Percentiles rank a stretch among this genome's conserved stretches.
Conservation (phyloP, 495 filamentous ascomycete species). For the Penicillium ucsense region DNA sequence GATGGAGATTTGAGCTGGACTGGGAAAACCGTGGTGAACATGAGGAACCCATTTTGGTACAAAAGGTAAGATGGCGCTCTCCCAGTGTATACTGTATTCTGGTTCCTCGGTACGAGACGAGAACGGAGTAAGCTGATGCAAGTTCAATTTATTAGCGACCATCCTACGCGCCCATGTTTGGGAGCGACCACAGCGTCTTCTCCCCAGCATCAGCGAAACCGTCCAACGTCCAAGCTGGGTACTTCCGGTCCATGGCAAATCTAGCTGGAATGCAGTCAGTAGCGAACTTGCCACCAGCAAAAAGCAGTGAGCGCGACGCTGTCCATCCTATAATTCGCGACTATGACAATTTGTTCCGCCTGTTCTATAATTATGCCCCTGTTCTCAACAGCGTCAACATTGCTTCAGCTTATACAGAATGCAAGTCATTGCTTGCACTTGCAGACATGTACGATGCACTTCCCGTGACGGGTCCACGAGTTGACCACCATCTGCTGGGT, state of each 20-base stretch:
- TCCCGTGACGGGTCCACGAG: slow-evolving; percentile 74
- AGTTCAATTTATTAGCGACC: slow-evolving; percentile 20
- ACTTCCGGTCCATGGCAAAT: slow-evolving; percentile 83
- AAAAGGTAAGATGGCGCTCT: slow-evolving; percentile 47
- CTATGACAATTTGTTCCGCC: slow-evolving; percentile 87
- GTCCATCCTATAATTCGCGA: slow-evolving; percentile 66
- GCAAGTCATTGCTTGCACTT: slow-evolving; percentile 72
- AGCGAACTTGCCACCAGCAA: slow-evolving; percentile 28
- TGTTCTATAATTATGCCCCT: slow-evolving; percentile 87
- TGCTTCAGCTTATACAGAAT: slow-evolving; percentile 81
- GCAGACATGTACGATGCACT: slow-evolving; percentile 91
- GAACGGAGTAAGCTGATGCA: slow-evolving; percentile 2
- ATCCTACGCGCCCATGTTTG: slow-evolving; percentile 40
- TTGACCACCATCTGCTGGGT: slow-evolving; percentile 85
- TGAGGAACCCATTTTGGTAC: slow-evolving; percentile 80
- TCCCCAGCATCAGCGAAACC: slow-evolving; percentile 45
- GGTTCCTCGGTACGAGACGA: background rate
- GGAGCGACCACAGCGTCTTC: slow-evolving; percentile 35
- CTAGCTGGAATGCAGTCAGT: slow-evolving; percentile 49
- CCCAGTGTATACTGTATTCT: background rate
- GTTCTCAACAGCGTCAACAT: slow-evolving; percentile 74
- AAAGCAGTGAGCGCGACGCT: slow-evolving; percentile 33
- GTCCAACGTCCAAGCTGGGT: slow-evolving; percentile 45
- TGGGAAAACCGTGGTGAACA: slow-evolving; percentile 58
- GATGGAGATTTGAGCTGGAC: slow-evolving; percentile 84